Evolutionary conservation across 1,284 basidiomycete species (phyloP), one percentile per base, ranked within the genome.

Genomic region (Trametes hirsuta): DNA sequence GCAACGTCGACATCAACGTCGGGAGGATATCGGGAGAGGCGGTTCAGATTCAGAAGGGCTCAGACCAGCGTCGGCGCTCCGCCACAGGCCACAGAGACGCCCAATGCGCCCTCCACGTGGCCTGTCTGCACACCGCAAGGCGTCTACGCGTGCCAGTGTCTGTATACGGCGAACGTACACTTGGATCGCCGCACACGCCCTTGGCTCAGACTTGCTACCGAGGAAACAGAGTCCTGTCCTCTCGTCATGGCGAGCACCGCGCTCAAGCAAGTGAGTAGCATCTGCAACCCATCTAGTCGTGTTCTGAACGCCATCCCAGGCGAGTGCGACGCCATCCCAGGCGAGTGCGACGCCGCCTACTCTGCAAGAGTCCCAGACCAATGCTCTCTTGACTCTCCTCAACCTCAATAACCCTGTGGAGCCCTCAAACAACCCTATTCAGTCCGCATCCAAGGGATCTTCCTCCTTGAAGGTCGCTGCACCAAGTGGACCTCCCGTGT

Each of bases 351-450:
- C 74, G 18, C 65, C 74, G 47, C 59, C 68, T 9, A 91, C 91
- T 1, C 78, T 94, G 60, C 91, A 94, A 70, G 86, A 91, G 72
- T 80, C 85, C n/a, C 93, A 94, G 75, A 91, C 91, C 14, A 77
- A 82, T 65, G 88, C 91, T 14, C 76, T 94, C 42, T 81, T 93
- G 72, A 78, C 66, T 69, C 83, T 62, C 64, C 77, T 67, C 81
- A 79, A 74, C 59, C 69, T 76, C 58, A 75, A 76, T 50, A 65
- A 73, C 24, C 67, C 71, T 6, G 55, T 69, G 14, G 71, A 89
- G 18, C 35, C 70, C 12, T 41, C 69, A 11, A 54, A 66, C 15
- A 63, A 68, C n/a, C 64, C 76, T 22, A 41, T 71, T 21, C 64
- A 72, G 36, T 63, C 75, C 1, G 58, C 77, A 8, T 70, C 69